These are phyloP conservation scores for Aspergillus cavernicola DNA, from an alignment of 495 filamentous ascomycete genomes.

Conservation along the genomic window DNA sequence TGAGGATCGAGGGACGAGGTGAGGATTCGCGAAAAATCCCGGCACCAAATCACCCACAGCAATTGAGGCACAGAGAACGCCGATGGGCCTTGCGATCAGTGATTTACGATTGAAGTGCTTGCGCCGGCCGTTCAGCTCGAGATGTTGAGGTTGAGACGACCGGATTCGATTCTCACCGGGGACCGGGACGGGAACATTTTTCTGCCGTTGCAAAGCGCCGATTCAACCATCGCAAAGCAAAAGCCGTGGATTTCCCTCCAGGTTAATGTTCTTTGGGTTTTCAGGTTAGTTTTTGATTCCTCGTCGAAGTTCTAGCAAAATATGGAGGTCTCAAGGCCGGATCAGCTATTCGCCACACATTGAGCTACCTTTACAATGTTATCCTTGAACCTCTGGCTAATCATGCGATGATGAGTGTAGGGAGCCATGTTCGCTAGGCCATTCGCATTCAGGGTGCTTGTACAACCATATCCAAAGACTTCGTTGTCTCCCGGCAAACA, in stretches of 20 bases:
- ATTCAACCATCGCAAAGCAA: conserved; percentile 10
- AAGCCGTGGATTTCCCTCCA: background rate
- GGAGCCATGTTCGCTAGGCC: conserved; percentile 33
- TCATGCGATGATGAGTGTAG: background rate
- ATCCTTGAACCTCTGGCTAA: conserved; percentile 4
- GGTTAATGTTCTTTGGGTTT: background rate
- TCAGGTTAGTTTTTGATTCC: background rate
- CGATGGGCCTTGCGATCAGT: conserved; percentile 5
- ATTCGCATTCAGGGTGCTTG: conserved; percentile 27
- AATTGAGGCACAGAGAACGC: conserved; percentile 13
- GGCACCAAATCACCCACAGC: conserved; percentile 30
- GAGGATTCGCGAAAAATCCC: conserved; percentile 15
- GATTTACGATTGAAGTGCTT: background rate
- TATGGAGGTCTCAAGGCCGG: background rate
- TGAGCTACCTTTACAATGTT: background rate
- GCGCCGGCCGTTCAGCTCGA: conserved; percentile 15
- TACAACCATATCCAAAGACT: conserved; percentile 23
- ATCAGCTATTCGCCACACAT: background rate
- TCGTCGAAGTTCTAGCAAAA: background rate
- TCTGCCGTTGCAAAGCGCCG: conserved; percentile 33
- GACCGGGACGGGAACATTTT: conserved; percentile 46
- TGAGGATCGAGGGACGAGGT: conserved; percentile 8
- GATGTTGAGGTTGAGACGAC: conserved; percentile 40
- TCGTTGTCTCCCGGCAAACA: conserved; percentile 15
- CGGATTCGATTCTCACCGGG: conserved; percentile 38